Percentiles rank a stretch among this genome's conserved stretches.
phyloP scores from a whole-genome alignment of 352 stramenopile genomes.

The Lagenidium giganteum region DNA sequence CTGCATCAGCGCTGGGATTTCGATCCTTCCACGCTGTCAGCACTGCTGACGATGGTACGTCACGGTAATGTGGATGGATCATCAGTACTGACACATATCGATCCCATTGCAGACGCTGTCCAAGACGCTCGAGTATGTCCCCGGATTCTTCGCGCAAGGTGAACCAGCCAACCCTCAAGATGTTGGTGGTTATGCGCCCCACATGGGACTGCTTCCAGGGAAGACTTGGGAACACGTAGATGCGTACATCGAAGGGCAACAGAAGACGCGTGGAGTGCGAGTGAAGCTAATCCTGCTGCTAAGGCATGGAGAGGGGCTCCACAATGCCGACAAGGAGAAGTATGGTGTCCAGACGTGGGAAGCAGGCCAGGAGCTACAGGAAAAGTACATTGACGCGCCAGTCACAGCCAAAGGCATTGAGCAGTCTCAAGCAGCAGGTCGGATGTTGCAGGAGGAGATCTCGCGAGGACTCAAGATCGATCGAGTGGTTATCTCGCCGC shows the following conservation, averaged over 20 bases:
- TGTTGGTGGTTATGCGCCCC: constrained; percentile 23
- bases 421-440: constrained; percentile 25
- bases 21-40: too few species aligned
- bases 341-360: constrained; percentile 49
- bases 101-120: too few species aligned
- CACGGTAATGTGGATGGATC: too few species aligned
- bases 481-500: constrained; percentile 54
- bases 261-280: constrained; percentile 8
- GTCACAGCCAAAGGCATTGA: constrained; percentile 37
- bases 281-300: constrained; percentile 60
- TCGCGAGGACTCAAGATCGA: constrained; percentile 44
- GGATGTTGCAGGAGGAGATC: constrained; percentile 39
- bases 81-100: too few species aligned
- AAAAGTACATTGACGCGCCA: constrained; percentile 53
- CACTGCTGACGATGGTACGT: too few species aligned
- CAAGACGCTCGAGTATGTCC: constrained; percentile 13
- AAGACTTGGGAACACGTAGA: constrained; percentile 35
- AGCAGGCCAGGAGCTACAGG: constrained; percentile 34
- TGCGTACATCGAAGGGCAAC: constrained; percentile 20
- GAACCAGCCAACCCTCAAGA: constrained; percentile 23
- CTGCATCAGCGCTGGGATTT: too few species aligned
- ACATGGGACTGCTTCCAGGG: constrained; percentile 36
- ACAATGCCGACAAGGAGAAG: constrained; percentile 61
- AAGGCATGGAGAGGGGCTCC: constrained; percentile 57
- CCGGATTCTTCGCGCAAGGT: constrained; percentile 40